Evolutionary conservation across 805 yeast species (phyloP), one percentile per base, ranked within the genome.

Genomic region (Metschnikowia orientalis): DNA sequence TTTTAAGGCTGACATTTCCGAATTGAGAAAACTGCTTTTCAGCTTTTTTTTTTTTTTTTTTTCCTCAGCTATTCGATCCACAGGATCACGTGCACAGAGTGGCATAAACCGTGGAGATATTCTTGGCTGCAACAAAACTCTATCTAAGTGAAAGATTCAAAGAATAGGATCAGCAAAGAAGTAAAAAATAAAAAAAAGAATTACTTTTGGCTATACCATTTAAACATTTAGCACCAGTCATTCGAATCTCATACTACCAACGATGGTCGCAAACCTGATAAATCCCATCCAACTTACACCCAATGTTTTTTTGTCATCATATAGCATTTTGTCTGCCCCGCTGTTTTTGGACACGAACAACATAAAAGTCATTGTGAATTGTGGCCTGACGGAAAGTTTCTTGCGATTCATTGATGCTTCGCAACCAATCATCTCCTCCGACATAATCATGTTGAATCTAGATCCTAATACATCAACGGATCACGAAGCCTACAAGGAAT

Each of bases 281-380:
- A 37, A 28, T 16, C 32, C 35, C n/a, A 23, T 33, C 8, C 35
- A 24, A 9, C 30, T 44, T 32, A 45, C 47, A 6, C 48, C 48
- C 7, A 37, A 39, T 12, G 47, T 42, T 15, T 32, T 22, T 26
- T 25, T 45, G 18, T 42, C 43, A 10, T 32, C 40, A n/a, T 44
- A 29, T 18, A 18, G 18, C 13, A 29, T 40, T 6, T 27, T 39
- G 27, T 38, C 30, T 10, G 33, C 33, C 23, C 32, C 23, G 20
- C 26, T 38, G 7, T 48, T 50, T 33, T 34, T 59, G 16, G 37
- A 39, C 10, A 26, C 38, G 18, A 40, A 43, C 28, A 59, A 61
- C 30, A 54, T 62, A 28, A 61, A 65, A 42, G 58, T 65, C 10
- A 50, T 65, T 18, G 56, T 65, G 29, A 65, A 65, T 44, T 65